Percentiles rank a stretch among this genome's conserved stretches.
Evolutionary conservation across 352 stramenopile species (phyloP).

Genomic region (Elongisporangium anandrum): DNA sequence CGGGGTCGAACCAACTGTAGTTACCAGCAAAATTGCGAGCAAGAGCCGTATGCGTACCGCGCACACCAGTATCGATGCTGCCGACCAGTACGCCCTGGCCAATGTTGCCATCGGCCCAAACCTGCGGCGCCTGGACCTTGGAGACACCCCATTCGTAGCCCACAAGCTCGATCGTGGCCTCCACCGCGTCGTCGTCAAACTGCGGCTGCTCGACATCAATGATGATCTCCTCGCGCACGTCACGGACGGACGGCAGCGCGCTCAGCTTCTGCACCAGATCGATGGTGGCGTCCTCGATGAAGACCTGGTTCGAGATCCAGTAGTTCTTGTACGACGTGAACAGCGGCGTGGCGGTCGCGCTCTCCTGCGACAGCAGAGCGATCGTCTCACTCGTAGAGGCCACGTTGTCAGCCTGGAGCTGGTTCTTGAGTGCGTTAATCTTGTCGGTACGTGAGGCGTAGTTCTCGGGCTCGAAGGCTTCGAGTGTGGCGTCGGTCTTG

Average conservation of each 20-base stretch:
- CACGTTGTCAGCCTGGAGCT: conserved; percentile 3
- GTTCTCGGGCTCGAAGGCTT: conserved; percentile 11
- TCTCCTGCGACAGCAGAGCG: conserved; percentile 9
- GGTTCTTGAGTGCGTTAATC: conserved; percentile 6
- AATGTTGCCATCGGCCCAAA: conserved; percentile 22
- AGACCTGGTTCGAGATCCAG: conserved; percentile 34
- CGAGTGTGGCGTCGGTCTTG: conserved; percentile 8
- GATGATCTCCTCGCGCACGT: conserved; percentile 8
- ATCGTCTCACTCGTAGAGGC: conserved; percentile 3
- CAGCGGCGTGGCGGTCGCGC: not conserved
- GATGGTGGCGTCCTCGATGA: conserved; percentile 15
- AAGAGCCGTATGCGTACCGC: conserved; percentile 25
- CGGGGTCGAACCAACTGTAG: conserved; percentile 46
- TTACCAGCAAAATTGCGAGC: conserved; percentile 22
- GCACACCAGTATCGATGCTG: conserved; percentile 37
- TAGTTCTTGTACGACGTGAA: conserved; percentile 8
- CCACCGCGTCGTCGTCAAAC: too few species aligned
- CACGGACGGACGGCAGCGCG: not conserved
- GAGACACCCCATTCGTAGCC: conserved; percentile 19
- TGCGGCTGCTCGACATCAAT: not conserved
- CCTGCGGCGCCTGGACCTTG: conserved; percentile 29
- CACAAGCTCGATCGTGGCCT: conserved; percentile 1
- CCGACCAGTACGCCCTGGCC: conserved; percentile 30
- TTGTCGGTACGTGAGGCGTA: conserved; percentile 11
- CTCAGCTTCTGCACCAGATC: conserved; percentile 12